Conservation (phyloP, 164 flowering plant species). For the Piper betle region DNA sequence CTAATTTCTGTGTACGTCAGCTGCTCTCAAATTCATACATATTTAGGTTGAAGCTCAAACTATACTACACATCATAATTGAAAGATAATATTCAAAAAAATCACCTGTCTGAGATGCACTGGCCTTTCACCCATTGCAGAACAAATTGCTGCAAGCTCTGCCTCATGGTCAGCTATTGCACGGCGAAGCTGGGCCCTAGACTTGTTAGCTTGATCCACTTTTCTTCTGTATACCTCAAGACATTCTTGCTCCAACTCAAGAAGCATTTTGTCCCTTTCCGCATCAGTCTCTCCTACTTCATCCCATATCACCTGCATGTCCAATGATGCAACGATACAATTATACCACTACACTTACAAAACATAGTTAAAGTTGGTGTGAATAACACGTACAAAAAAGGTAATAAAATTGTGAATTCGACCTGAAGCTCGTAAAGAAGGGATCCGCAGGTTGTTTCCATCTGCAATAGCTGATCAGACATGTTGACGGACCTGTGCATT, state of each 20-base stretch:
- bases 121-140: slow-evolving; percentile 55
- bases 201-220: slow-evolving; percentile 51
- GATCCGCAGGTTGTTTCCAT: slow-evolving; percentile 51
- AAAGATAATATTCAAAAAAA: background rate
- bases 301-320: slow-evolving; percentile 57
- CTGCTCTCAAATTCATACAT: no score
- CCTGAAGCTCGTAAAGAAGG: slow-evolving; percentile 60
- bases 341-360: no score
- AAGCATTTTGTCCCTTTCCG: slow-evolving; percentile 48
- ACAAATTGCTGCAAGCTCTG: slow-evolving; percentile 53
- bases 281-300: slow-evolving; percentile 72
- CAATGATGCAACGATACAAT: background rate
- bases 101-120: slow-evolving; percentile 35
- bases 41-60: no score
- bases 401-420: slow-evolving; percentile 3
- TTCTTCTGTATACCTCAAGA: slow-evolving; percentile 52
- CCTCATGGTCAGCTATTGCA: slow-evolving; percentile 48
- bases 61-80: no score
- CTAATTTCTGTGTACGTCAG: no score
- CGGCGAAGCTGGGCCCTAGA: slow-evolving; percentile 43
- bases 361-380: no score
- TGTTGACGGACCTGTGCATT: slow-evolving; percentile 3
- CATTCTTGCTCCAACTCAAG: slow-evolving; percentile 65
- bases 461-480: slow-evolving; percentile 25
- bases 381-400: no score